A percentile compares a stretch with the other conserved stretches of the same genome.
Conservation (phyloP, 2,329 filamentous ascomycete genomes). For the Zarea fungicola region DNA sequence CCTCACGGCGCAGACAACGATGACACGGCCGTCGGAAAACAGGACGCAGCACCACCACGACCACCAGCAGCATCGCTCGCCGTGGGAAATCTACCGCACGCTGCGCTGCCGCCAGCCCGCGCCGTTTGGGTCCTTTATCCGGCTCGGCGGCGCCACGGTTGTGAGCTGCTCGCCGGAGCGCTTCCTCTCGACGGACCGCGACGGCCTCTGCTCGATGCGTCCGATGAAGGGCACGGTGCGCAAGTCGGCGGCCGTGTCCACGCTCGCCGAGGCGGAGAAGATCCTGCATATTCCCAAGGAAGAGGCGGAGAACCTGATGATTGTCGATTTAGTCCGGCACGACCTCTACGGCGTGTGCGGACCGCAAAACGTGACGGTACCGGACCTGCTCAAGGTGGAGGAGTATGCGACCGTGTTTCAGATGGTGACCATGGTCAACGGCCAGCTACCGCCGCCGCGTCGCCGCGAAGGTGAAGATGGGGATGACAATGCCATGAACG, state of each 20-base stretch:
- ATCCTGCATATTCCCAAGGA: conserved; percentile 82
- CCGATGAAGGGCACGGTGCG: conserved; percentile 97
- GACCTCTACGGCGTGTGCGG: conserved; percentile 84
- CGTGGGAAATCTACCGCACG: conserved; percentile 68
- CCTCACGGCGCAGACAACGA: conserved; percentile 68
- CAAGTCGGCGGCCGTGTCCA: conserved; percentile 61
- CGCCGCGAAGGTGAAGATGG: too few relatives aligned
- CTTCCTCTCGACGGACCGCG: conserved; percentile 58
- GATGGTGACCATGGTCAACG: conserved; percentile 84
- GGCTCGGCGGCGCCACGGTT: conserved; percentile 63
- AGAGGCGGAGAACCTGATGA: conserved; percentile 95
- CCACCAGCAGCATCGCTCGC: conserved; percentile 40
- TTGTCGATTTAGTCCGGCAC: conserved; percentile 92
- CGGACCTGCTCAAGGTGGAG: conserved; percentile 78
- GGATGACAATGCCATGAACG: conserved; percentile 26
- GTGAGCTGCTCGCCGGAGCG: conserved; percentile 84
- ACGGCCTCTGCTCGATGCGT: conserved; percentile 68
- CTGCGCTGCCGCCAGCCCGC: conserved; percentile 71
- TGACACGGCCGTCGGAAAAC: conserved; percentile 35
- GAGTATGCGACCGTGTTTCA: conserved; percentile 89
- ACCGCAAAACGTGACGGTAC: conserved; percentile 65
- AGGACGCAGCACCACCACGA: too few relatives aligned
- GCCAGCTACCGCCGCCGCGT: conserved; percentile 52
- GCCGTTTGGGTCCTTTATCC: conserved; percentile 78
- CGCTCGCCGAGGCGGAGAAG: conserved; percentile 63